Evolutionary conservation across 225 moss, liverwort and hornwort genomes (phyloP), one percentile per base, ranked within the genome.

Genomic region (Sphagnum contortum): DNA sequence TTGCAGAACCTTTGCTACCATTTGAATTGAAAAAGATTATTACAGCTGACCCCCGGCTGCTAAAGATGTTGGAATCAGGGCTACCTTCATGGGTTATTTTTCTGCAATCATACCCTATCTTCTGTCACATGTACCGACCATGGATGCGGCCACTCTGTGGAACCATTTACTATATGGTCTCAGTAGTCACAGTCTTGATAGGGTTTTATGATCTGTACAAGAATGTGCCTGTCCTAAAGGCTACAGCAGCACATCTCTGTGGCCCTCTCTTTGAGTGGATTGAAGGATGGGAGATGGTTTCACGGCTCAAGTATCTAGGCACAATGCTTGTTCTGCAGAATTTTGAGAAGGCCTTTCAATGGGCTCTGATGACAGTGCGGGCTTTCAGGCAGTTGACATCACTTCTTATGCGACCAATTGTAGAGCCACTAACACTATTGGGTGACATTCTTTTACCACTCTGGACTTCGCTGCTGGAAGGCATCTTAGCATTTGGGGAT

Each of bases 191-290:
- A 5, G 93, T 93, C 45, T 68, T 93, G 46, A 90, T 93, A 71
- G 93, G 90, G n/a, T 93, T 93, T 45, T 93, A 93, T 59, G 93
- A 93, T 57, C 77, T 93, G 46, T 93, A 93, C 74, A 93, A 93
- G 69, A 90, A 93, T 74, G 93, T 93, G 60, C 93, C 93, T 51
- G 77, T 93, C 61, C 86, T 90, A 12, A 93, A 88, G 73, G 93
- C 93, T 48, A 84, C 90, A 57, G 90, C 90, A 13, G 89, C 93
- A 48, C 90, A 86, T 60, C 80, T 93, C 8, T 93, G 90, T 72
- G 90, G 90, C 13, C 93, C 90, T 44, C 86, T 93, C 45, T 90
- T 88, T 69, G 80, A 86, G 72, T 88, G 90, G 90, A 88, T 93
- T 54, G 90, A 93, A 68, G 88, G 81, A 29, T 93, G 93, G 93